Evolutionary conservation across 495 filamentous ascomycete species (phyloP), one percentile per base, ranked within the genome.

Genomic region (Penicillium coffeae): DNA sequence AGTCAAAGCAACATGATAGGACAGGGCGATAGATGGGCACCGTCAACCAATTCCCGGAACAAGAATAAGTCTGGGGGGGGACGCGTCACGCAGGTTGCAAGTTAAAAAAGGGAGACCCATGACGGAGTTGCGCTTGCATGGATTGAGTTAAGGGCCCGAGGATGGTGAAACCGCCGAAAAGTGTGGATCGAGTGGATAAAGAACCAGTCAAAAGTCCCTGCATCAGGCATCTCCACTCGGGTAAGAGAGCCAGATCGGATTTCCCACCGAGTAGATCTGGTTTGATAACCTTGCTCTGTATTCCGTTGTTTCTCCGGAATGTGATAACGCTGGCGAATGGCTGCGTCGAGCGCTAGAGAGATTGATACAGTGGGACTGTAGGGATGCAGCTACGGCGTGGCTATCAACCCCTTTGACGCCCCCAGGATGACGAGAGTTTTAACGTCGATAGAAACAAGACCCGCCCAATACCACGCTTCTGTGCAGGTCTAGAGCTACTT

Each of bases 41-140:
- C 10, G 25, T 30, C 25, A 10, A 30, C 25, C 25, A 30, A 30
- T 30, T 30, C 25, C 25, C 25, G 10, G 25, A 30, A 30, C n/a
- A 10, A 30, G 25, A 30, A 10, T 10, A 30, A 25, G 5, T 4
- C 13, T 4, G 16, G 18, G 18, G 54, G 59, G 44, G 62, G 64
- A 63, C 66, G 59, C 66, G 66, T 70, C 63, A 70, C 64, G 52
- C 51, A 50, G 45, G 56, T 57, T 59, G 53, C 60, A 59, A 42
- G 47, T 58, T 55, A 51, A 55, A 53, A 54, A 48, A 10, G 48
- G 41, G 49, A 42, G 53, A 45, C 48, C 45, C 45, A 52, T 38
- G 41, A 45, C 27, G 19, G 8, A 56, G 46, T 22, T 50, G 46
- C 59, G 51, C 38, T 56, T 44, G 13, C 13, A 63, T 60, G 32